A percentile compares a stretch with the other conserved stretches of the same genome.
Conservation (phyloP, 352 stramenopile species). For the Peronospora tabacina region DNA sequence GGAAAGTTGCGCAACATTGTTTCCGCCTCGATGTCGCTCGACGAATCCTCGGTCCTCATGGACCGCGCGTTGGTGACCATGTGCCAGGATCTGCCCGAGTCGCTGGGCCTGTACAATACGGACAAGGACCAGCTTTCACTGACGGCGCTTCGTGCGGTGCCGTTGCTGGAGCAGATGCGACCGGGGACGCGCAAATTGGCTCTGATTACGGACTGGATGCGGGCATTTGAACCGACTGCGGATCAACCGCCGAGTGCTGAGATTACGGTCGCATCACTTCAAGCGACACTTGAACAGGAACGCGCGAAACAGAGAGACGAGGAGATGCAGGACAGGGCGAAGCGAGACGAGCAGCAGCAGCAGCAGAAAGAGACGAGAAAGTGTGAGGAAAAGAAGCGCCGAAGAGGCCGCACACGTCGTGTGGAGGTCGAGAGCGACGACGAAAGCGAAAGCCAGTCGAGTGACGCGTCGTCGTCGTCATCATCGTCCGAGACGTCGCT, state of each 20-base stretch:
- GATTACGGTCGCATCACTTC: conserved; percentile 51
- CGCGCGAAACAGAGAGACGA: conserved; percentile 36
- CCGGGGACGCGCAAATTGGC: conserved; percentile 54
- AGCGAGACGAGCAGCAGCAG: conserved; percentile 22
- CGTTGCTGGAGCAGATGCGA: conserved; percentile 44
- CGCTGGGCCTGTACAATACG: conserved; percentile 68
- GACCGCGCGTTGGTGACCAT: conserved; percentile 75
- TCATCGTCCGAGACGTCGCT: conserved; percentile 24
- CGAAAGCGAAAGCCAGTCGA: conserved; percentile 30
- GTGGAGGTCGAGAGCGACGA: conserved; percentile 29
- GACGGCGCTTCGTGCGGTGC: conserved; percentile 41
- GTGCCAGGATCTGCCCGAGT: conserved; percentile 68
- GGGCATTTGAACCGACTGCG: conserved; percentile 40
- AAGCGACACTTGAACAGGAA: conserved; percentile 38
- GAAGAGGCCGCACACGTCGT: conserved; percentile 10
- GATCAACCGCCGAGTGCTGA: conserved; percentile 46
- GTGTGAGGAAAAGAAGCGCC: conserved; percentile 8
- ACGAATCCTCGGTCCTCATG: conserved; percentile 62
- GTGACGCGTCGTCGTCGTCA: conserved; percentile 22
- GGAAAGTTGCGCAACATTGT: no score
- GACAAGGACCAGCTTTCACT: conserved; percentile 60
- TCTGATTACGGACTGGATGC: conserved; percentile 74
- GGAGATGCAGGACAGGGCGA: conserved; percentile 31
- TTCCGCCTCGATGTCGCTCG: conserved; percentile 76
- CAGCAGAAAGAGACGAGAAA: conserved; percentile 13